Conservation (phyloP, 768 basidiomycete genomes). For the Amanita jacksonii region DNA sequence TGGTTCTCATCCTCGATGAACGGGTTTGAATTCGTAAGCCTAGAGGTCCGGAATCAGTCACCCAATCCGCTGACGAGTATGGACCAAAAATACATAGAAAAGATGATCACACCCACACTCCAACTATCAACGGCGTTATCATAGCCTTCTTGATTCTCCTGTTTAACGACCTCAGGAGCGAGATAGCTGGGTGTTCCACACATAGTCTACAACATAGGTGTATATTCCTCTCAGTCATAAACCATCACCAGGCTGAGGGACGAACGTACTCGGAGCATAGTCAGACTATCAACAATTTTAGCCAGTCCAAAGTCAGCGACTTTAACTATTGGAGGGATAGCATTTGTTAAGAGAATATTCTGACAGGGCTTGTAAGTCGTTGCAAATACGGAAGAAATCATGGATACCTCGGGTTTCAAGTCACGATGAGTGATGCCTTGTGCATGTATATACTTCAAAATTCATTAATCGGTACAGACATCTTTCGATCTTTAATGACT, state of each 20-base stretch:
- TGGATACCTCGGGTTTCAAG: conserved; percentile 71
- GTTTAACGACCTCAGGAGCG: conserved; percentile 83
- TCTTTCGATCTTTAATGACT: conserved; percentile 14
- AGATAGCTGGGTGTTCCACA: conserved; percentile 95
- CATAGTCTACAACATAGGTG: conserved; percentile 55
- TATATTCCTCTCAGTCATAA: too few species aligned
- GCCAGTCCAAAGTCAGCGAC: conserved; percentile 96
- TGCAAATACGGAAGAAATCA: background rate
- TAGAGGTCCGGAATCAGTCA: conserved; percentile 19
- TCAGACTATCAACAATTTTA: conserved; percentile 76
- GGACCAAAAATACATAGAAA: conserved; percentile 55
- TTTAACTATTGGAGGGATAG: conserved; percentile 65
- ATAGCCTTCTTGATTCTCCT: conserved; percentile 61
- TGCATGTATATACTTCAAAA: conserved; percentile 50
- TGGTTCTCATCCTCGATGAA: conserved; percentile 70
- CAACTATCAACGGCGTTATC: conserved; percentile 89
- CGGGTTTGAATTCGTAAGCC: conserved; percentile 69
- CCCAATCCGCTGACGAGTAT: background rate
- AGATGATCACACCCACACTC: conserved; percentile 94
- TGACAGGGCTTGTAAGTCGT: conserved; percentile 17
- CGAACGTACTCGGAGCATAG: conserved; percentile 57
- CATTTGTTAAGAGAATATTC: conserved; percentile 78
- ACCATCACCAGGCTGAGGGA: too few species aligned
- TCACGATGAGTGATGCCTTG: conserved; percentile 87
- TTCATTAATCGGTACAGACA: background rate